Percentiles rank a stretch among this genome's conserved stretches.
Conservation (phyloP, 306 rosid genomes). For the Spatholobus suberectus region DNA sequence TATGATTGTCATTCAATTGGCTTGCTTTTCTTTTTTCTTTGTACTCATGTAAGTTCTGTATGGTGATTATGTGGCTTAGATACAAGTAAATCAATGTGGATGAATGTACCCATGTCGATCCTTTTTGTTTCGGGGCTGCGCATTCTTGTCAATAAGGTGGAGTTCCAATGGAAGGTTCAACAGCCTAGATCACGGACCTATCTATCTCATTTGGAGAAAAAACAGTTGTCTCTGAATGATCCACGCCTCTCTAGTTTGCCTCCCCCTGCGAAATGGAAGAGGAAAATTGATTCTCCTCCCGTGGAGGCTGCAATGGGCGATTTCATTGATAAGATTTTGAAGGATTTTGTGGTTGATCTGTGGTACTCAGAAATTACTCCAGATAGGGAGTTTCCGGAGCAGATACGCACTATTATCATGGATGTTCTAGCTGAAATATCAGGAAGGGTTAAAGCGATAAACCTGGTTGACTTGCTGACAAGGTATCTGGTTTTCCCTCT, state of each 20-base stretch:
- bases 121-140: conserved; percentile 74
- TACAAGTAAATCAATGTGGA: conserved; percentile 96
- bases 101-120: conserved; percentile 86
- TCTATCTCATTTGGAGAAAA: conserved; percentile 88
- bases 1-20: neutral
- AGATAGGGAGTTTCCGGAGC: conserved; percentile 88
- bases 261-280: conserved; percentile 74
- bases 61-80: conserved; percentile 51
- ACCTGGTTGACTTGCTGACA: conserved; percentile 90
- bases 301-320: conserved; percentile 84
- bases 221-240: conserved; percentile 78
- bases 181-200: conserved; percentile 59
- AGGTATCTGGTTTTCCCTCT: conserved; percentile 60
- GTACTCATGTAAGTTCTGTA: neutral
- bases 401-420: conserved; percentile 76
- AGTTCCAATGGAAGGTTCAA: conserved; percentile 78
- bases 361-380: conserved; percentile 89
- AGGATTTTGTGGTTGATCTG: conserved; percentile 90
- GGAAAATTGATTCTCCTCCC: conserved; percentile 78
- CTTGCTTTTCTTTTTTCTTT: neutral
- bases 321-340: conserved; percentile 77
- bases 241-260: conserved; percentile 64
- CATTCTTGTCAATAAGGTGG: conserved; percentile 69
- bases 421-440: conserved; percentile 92
- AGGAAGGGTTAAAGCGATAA: conserved; percentile 74